Percentiles rank a stretch among this genome's conserved stretches.
Conservation (phyloP, 2,329 filamentous ascomycete genomes). For the Rosellinia necatrix region DNA sequence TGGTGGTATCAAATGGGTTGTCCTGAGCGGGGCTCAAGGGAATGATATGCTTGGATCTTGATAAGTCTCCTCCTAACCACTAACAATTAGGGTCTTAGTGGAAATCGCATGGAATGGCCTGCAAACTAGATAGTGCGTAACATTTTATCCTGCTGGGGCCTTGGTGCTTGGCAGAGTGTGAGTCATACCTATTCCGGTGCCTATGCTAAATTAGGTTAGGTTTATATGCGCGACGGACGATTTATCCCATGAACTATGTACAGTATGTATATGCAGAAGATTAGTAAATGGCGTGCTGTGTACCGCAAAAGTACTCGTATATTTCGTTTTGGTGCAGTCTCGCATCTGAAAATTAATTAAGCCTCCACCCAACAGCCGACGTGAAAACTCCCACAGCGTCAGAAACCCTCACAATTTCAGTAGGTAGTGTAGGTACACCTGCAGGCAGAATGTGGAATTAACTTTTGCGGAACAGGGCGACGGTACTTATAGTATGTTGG, state of each 20-base stretch:
- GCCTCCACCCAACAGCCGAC: too few relatives aligned
- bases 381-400: too few relatives aligned
- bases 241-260: background rate
- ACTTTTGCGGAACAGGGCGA: too few relatives aligned
- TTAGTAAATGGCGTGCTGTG: too few relatives aligned
- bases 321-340: too few relatives aligned
- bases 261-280: too few relatives aligned
- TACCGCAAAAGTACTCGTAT: too few relatives aligned
- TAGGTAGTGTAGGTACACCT: too few relatives aligned
- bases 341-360: too few relatives aligned
- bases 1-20: background rate
- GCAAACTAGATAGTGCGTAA: constrained; percentile 36
- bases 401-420: too few relatives aligned
- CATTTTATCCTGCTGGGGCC: constrained; percentile 11
- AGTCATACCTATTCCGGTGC: constrained; percentile 34
- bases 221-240: background rate
- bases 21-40: constrained; percentile 6
- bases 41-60: constrained; percentile 22
- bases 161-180: constrained; percentile 34
- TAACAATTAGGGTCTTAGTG: constrained; percentile 31
- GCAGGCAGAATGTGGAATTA: too few relatives aligned
- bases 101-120: constrained; percentile 14
- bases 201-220: constrained; percentile 20
- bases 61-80: constrained; percentile 34
- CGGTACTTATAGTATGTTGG: too few relatives aligned